Base-by-base conservation (phyloP, 768 basidiomycete genomes). In the Strobilomyces confusus region DNA sequence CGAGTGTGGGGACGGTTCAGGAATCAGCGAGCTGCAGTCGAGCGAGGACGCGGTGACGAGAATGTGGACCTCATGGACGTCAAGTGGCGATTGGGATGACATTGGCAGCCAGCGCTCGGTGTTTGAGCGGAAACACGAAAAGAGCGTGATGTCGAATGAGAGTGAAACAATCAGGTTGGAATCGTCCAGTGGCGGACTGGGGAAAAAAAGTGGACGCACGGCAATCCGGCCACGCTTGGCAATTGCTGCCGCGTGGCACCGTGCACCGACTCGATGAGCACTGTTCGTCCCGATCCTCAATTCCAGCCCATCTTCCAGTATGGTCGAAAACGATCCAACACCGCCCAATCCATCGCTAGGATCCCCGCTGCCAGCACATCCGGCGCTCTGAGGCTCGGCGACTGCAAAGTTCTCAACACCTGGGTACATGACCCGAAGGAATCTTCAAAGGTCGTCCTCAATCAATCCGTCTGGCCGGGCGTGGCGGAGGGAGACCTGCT, bases 391-490 rank as follows among this genome's bases (percentile, higher is more conserved):
- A 77, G 78, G 63, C 61, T 80, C 20, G 88, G 88, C 14, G 87
- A 87, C 57, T 75, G 71, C 6, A 84, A 81, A 59, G 70, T 77
- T 2, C 71, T 91, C 44, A 86, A 82, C 34, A 75, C 78, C 13
- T 90, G 89, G 89, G 87, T 91, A 4, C 84, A 88, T 62, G 86
- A 89, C 52, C 61, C 76, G 33, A 85, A 82, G 62, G 82, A 86
- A 48, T 77, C 80, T 0, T 65, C 76, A 9, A 69, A 70, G 17
- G 83, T 89, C 50, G 73, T 83, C 17, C 77, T 93, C 66, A 91
- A 92, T 58, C 85, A 84, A 41, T 73, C 81, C 12, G 81, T 76
- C 66, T 90, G 87, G 86, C 87, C 87, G 7, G 91, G 91, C 3
- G 85, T 90, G 30, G 73, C 75, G 42, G 86, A 87, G 59, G 91